These are phyloP conservation scores for Mercurialis annua DNA, from an alignment of 345 rosid genomes.

Conservation along the genomic window DNA sequence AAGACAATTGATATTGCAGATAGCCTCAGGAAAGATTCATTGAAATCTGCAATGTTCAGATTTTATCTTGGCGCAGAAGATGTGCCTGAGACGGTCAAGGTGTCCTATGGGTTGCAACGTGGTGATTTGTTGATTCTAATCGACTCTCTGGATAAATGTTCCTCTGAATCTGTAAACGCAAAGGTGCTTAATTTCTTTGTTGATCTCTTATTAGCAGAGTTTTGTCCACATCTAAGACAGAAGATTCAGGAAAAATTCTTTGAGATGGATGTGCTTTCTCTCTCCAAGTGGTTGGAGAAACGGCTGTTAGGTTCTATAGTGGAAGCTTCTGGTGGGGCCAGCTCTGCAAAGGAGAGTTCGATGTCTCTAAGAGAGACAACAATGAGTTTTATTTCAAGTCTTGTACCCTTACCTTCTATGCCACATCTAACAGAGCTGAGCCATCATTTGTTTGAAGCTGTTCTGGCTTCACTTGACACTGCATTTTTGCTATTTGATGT, in stretches of 20 bases:
- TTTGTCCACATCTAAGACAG: constrained; percentile 51
- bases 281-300: constrained; percentile 88
- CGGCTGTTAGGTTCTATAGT: constrained; percentile 66
- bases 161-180: constrained; percentile 62
- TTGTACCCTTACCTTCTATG: constrained; percentile 52
- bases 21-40: constrained; percentile 66
- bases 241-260: constrained; percentile 57
- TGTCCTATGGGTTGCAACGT: constrained; percentile 40
- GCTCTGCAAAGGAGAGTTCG: constrained; percentile 57
- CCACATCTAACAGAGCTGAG: constrained; percentile 45
- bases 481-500: constrained; percentile 82
- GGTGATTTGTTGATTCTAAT: constrained; percentile 76
- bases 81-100: constrained; percentile 41
- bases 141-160: constrained; percentile 65
- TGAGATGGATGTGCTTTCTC: constrained; percentile 54
- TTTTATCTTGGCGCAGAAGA: constrained; percentile 63
- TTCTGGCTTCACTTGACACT: constrained; percentile 63
- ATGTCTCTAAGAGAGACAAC: constrained; percentile 73
- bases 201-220: constrained; percentile 69
- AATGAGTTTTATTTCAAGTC: constrained; percentile 62
- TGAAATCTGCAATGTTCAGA: constrained; percentile 48
- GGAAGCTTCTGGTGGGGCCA: constrained; percentile 48
- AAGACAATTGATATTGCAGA: constrained; percentile 69
- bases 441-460: constrained; percentile 78
- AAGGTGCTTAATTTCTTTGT: constrained; percentile 82